These are phyloP conservation scores for Gossypium aridum DNA, from an alignment of 441 rosid genomes.

Conservation along the genomic window DNA sequence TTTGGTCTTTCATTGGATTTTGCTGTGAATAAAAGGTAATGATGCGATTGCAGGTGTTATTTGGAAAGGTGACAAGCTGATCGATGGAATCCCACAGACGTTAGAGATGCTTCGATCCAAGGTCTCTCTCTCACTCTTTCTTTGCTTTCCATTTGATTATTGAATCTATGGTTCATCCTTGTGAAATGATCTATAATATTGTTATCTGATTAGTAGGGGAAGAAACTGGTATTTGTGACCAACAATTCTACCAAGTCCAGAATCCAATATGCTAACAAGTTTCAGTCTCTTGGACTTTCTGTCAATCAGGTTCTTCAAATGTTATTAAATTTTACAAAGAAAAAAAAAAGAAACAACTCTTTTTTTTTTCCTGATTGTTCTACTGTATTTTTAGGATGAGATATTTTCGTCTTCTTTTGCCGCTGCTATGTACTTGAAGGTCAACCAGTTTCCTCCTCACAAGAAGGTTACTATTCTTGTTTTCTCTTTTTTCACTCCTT, in stretches of 20 bases:
- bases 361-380: not conserved
- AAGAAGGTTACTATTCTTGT: conserved; percentile 49
- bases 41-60: conserved; percentile 54
- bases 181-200: not conserved
- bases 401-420: conserved; percentile 89
- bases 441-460: conserved; percentile 59
- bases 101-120: conserved; percentile 68
- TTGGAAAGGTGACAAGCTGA: conserved; percentile 84
- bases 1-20: not conserved
- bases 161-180: not conserved
- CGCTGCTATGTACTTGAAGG: conserved; percentile 83
- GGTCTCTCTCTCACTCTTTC: conserved; percentile 17
- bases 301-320: conserved; percentile 46
- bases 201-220: conserved; percentile 39
- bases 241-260: conserved; percentile 82
- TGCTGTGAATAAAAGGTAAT: not conserved
- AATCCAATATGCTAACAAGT: conserved; percentile 61
- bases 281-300: conserved; percentile 60
- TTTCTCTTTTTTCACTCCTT: too few relatives aligned
- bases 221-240: conserved; percentile 77
- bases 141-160: not conserved
- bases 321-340: not conserved
- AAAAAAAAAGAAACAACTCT: not conserved
- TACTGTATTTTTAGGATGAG: conserved; percentile 60
- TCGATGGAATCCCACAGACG: conserved; percentile 60